Evolutionary conservation across 78 protist genomes (phyloP).

Genomic region (Dictyostelium firmibasis): DNA sequence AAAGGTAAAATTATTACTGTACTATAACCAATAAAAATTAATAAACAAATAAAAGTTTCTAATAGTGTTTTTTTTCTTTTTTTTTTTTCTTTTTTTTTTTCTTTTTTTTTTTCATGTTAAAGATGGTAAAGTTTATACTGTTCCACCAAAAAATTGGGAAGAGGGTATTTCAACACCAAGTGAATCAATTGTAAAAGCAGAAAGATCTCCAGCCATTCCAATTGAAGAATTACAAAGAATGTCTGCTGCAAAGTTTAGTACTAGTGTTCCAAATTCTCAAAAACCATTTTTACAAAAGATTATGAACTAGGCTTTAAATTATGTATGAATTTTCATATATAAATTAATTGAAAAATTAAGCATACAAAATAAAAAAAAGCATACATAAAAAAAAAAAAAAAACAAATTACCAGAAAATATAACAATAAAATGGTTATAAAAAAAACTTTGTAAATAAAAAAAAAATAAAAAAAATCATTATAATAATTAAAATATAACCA

Average conservation of each 20-base stretch:
- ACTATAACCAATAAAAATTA: no score
- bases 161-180: constrained; percentile 43
- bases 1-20: neutral
- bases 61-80: neutral
- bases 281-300: neutral
- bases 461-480: no score
- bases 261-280: neutral
- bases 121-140: constrained; percentile 61
- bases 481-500: neutral
- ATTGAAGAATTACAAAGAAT: constrained; percentile 41
- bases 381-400: neutral
- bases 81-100: neutral
- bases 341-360: neutral
- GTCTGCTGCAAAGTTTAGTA: neutral
- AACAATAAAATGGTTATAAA: neutral
- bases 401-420: no score
- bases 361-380: neutral
- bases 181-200: constrained; percentile 72
- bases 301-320: neutral
- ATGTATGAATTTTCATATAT: neutral
- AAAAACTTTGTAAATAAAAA: no score
- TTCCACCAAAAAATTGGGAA: constrained; percentile 64
- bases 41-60: neutral
- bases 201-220: neutral
- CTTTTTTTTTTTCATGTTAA: neutral